Evolutionary conservation across 768 basidiomycete genomes (phyloP), one percentile per base, ranked within the genome.

Genomic region (Podaxis sp.): DNA sequence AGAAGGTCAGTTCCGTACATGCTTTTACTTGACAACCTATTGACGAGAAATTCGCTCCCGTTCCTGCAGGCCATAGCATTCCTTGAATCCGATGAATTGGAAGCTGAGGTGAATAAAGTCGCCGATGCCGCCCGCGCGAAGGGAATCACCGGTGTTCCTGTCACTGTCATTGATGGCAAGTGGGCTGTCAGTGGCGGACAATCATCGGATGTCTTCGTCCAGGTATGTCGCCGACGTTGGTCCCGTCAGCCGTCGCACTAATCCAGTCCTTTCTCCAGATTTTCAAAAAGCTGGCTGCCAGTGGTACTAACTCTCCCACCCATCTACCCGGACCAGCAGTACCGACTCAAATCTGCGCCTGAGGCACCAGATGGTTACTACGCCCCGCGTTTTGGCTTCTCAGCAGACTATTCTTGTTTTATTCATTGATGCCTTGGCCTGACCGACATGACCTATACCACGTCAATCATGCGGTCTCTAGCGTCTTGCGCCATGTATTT

Each of bases 101-200:
- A 82, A 68, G 78, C 81, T 57, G 89, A 90, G 66, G 86, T 93
- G 1, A 76, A 86, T 64, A 75, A 77, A 9, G 84, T 87, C 75
- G 87, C 86, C 68, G 78, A 80, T 8, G 81, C 84, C 53, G 88
- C 88, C 44, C 82, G 86, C 59, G 75, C 77, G 46, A 82, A 86
- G 61, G 91, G 91, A 17, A 84, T 94, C 56, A 86, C 84, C 4
- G 91, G 92, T 42, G 90, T 94, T 2, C 92, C 92, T 7, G 85
- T 92, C 77, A 88, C 86, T 28, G 84, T 93, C 68, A 88, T 93
- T 67, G 86, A 92, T 71, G 83, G 85, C 12, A 88, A 87, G 70
- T 93, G 89, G 87, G 89, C 87, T 4, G 81, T 92, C 28, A 86
- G 83, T 55, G 91, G 91, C 8, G 87, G 87, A 9, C 91, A 92